Evolutionary conservation across 2,329 filamentous ascomycete species (phyloP).

Genomic region (Monilinia polystroma): DNA sequence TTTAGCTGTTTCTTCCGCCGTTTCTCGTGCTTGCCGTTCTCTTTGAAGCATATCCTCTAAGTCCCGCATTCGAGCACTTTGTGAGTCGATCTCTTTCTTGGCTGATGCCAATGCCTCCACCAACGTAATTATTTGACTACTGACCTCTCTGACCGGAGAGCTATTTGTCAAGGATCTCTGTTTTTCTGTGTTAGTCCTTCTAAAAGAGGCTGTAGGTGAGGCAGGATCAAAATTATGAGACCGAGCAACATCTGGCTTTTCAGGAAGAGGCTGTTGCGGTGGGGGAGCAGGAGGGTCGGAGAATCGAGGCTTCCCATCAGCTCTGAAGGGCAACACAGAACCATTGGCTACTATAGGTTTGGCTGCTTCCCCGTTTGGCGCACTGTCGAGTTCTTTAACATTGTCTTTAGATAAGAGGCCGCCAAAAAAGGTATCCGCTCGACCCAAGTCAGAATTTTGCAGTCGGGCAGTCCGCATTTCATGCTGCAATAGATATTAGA

Average conservation of each 20-base stretch:
- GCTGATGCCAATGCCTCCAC: constrained; percentile 81
- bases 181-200: constrained; percentile 73
- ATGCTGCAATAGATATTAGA: constrained; percentile 52
- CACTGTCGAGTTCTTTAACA: constrained; percentile 57
- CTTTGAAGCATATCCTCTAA: constrained; percentile 75
- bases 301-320: constrained; percentile 79
- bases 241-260: constrained; percentile 75
- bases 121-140: constrained; percentile 76
- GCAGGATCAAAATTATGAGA: constrained; percentile 42
- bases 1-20: constrained; percentile 78
- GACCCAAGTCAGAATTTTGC: constrained; percentile 80
- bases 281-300: constrained; percentile 91
- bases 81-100: constrained; percentile 83
- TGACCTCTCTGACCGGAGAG: constrained; percentile 53
- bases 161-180: constrained; percentile 55
- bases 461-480: constrained; percentile 89
- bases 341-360: constrained; percentile 51
- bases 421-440: constrained; percentile 79
- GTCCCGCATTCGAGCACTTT: constrained; percentile 74
- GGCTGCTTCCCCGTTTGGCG: constrained; percentile 48
- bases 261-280: constrained; percentile 87
- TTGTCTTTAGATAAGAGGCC: constrained; percentile 72
- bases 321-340: constrained; percentile 51
- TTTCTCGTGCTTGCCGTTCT: constrained; percentile 78
- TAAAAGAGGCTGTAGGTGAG: constrained; percentile 59